Evolutionary conservation across 441 rosid species (phyloP), one percentile per base, ranked within the genome.

Genomic region (Eruca vesicaria): DNA sequence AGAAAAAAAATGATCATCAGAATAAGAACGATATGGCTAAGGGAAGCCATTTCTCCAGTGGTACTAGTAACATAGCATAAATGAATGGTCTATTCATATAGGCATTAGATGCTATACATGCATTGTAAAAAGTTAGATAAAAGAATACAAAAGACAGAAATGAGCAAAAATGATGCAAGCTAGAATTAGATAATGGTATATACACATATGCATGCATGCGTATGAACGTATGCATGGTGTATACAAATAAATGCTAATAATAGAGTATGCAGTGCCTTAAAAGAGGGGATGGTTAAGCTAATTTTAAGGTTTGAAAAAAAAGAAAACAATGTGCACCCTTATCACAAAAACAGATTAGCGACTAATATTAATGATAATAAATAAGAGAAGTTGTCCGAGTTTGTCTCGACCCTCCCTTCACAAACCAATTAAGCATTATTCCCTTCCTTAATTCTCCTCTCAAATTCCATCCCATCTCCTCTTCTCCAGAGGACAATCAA

Each of bases 41-140:
- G 61, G 45, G 79, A 78, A 69, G 84, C 88, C 95, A 89, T 90
- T 73, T 72, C 26, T 23, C 3, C 71, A 23, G 26, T 53, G 69
- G 8, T 9, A 60, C 57, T 69, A 14, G 2, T 28, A 57, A 32
- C 63, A 57, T 70, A 14, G 61, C 71, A 57, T 18, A 69, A 9
- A 55, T 19, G 31, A 52, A 10, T 26, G 8, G 53, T 50, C 45
- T 68, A 53, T 19, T 50, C 56, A 50, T 50, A 16, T 57, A 57
- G 9, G 61, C 33, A 23, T 12, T 12, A 23, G 28, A 23, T 10
- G 29, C n/a, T 4, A 53, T 23, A 56, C 9, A 56, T 56, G 32
- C 61, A n/a, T n/a, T 56, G 61, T 23, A 56, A 20, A 2, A 45
- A 15, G 53, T 3, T 45, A 15, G 53, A 15, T n/a, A 15, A 45